Evolutionary conservation across 192 early-diverging fungal species (phyloP).

Genomic region (Backusella macrospora): DNA sequence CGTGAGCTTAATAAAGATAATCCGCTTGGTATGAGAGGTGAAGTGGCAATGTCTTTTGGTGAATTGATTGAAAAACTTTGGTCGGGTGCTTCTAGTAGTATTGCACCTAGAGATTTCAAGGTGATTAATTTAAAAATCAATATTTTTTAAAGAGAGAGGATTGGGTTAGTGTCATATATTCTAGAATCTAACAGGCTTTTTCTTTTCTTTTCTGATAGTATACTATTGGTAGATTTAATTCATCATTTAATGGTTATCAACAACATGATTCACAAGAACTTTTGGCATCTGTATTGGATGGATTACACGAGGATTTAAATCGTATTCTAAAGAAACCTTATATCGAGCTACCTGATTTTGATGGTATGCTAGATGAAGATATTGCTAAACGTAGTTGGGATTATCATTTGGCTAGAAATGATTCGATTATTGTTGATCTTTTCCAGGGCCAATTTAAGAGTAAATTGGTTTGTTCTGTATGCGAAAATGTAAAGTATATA

Average conservation of each 20-base stretch:
- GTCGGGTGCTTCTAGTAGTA: conserved; percentile 50
- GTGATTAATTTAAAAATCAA: no score
- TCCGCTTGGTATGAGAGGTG: conserved; percentile 75
- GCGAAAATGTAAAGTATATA: conserved; percentile 66
- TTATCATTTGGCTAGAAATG: conserved; percentile 73
- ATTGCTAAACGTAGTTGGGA: conserved; percentile 76
- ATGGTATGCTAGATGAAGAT: conserved; percentile 63
- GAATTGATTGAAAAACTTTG: conserved; percentile 66
- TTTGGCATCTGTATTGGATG: conserved; percentile 78
- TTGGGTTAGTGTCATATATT: no score
- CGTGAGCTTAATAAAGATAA: conserved; percentile 71
- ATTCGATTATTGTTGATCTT: conserved; percentile 66
- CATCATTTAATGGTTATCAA: conserved; percentile 69
- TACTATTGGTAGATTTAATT: conserved; percentile 58
- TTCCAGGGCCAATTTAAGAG: conserved; percentile 49
- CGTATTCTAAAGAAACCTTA: conserved; percentile 80
- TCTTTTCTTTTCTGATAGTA: conserved; percentile 17
- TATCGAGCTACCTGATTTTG: conserved; percentile 76
- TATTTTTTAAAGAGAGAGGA: no score
- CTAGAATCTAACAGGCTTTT: no score
- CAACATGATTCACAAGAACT: conserved; percentile 91
- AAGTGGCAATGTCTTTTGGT: conserved; percentile 72
- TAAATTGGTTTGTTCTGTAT: conserved; percentile 53
- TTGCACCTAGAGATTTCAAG: conserved; percentile 83
- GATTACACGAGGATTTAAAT: conserved; percentile 88